Conservation (phyloP, 169 alveolate genomes). For the Cryptosporidium meleagridis region DNA sequence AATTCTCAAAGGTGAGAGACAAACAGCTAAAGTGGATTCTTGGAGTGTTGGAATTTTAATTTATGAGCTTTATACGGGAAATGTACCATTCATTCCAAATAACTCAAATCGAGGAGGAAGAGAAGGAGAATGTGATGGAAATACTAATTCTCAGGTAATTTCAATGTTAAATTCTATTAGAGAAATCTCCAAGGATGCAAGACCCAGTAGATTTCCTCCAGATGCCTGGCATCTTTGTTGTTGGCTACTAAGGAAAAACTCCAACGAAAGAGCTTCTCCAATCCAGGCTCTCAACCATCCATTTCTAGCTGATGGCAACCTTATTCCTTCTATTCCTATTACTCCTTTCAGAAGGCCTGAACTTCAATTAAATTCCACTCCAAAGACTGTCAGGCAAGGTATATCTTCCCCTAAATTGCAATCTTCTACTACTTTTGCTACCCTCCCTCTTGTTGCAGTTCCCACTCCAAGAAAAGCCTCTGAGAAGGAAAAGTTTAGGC, state of each 20-base stretch:
- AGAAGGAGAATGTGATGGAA: background rate
- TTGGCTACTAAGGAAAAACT: constrained; percentile 42
- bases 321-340: background rate
- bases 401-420: background rate
- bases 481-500: background rate
- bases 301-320: constrained; percentile 18
- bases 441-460: constrained; percentile 63
- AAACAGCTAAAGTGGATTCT: constrained; percentile 76
- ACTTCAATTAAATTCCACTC: background rate
- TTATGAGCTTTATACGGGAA: constrained; percentile 74
- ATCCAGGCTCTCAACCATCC: constrained; percentile 71
- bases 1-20: constrained; percentile 75
- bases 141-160: constrained; percentile 2
- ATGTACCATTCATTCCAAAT: constrained; percentile 39
- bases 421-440: background rate
- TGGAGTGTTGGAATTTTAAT: constrained; percentile 77
- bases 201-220: constrained; percentile 25
- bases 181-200: constrained; percentile 43
- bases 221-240: constrained; percentile 75
- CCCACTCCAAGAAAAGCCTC: constrained; percentile 58
- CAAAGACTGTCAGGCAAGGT: background rate
- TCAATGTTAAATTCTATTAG: constrained; percentile 61
- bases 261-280: constrained; percentile 64
- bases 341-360: constrained; percentile 7
- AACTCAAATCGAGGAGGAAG: background rate